Evolutionary conservation across 2,329 filamentous ascomycete species (phyloP), one percentile per base, ranked within the genome.

Genomic region (Lomentospora prolificans): DNA sequence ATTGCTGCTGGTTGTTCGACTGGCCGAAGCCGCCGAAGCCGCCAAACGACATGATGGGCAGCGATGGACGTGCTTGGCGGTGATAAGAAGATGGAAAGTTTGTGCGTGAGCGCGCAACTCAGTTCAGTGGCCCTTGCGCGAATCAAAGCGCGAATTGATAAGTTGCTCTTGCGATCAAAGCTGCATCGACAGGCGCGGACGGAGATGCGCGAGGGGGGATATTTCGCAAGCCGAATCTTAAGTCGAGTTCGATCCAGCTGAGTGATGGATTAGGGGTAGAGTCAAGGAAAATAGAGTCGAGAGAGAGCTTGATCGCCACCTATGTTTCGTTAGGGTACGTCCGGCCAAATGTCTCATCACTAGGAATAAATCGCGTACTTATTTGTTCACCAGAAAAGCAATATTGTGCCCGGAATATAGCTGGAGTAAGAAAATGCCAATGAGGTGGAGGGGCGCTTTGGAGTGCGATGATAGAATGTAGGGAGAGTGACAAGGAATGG

Each of bases 41-140:
- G 60, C 75, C 74, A 60, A 75, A 74, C 63, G 80, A 79, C 80
- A 83, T 83, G 65, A 44, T 53, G 50, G 46, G 50, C 31, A 28
- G 31, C 30, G 27, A 30, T 31, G 6, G n/a, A n/a, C n/a, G 31
- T 36, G n/a, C 27, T 22, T 36, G 53, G 22, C 7, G 44, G 12
- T 28, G 41, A 24, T n/a, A 31, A 41, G 12, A 28, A n/a, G 22
- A 31, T 36, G 46, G 12, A 30, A 28, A 30, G 51, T 55, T 9
- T 6, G 44, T 33, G 10, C 7, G 30, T 28, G 41, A 44, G 14
- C 28, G 50, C 25, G 50, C 25, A 17, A 39, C 46, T 44, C 24
- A 19, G 52, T 12, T 25, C 30, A 39, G 30, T 14, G n/a, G 30
- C 25, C 19, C 30, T 52, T 24, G 50, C 19, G 31, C 50, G 50